Base-by-base conservation (phyloP, 768 basidiomycete species). In the Phanerodontia chrysosporium region DNA sequence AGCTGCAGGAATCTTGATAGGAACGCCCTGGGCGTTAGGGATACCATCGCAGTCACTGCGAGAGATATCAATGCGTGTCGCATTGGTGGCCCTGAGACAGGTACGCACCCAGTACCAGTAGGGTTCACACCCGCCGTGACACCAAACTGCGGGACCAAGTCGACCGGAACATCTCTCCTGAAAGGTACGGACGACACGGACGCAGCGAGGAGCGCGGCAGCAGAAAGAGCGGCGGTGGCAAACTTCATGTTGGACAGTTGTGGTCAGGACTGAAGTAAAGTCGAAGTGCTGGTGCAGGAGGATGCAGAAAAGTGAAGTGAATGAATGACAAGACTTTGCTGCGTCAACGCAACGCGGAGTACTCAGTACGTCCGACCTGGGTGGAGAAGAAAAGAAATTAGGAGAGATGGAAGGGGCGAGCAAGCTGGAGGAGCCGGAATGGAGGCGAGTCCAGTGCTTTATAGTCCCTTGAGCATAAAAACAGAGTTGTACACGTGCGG, bases 131-230 rank as follows among this genome's bases (percentile, higher is more conserved):
- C 70, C 52, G 73, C 51, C 22, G 64, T 51, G 51, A 72, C 62
- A 35, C 73, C 74, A 44, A 75, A 70, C 28, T 68, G 52, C 24
- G 74, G 73, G 30, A 73, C 68, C 27, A 75, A 65, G 24, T 29
- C 58, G 30, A 62, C 72, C 66, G 83, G 70, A 16, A 87, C 80
- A 58, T 77, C 80, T 49, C 83, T 76, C 65, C 73, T 74, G 22
- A 75, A 59, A 25, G 80, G 80, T 3, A 68, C 66, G 24, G 78
- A 76, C 52, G 70, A 72, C n/a, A 77, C 75, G 28, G 74, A 70
- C 35, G 71, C 66, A 49, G 75, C 62, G 57, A 73, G 64, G 56
- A 71, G 61, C 35, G 72, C 69, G 58, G 72, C 67, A 44, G 72
- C 66, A 45, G 69, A 65, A 57, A 72, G 58, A 59, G 71, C 56